These are phyloP conservation scores for Trametes hirsuta DNA, from an alignment of 1,284 basidiomycete species.

Conservation along the genomic window DNA sequence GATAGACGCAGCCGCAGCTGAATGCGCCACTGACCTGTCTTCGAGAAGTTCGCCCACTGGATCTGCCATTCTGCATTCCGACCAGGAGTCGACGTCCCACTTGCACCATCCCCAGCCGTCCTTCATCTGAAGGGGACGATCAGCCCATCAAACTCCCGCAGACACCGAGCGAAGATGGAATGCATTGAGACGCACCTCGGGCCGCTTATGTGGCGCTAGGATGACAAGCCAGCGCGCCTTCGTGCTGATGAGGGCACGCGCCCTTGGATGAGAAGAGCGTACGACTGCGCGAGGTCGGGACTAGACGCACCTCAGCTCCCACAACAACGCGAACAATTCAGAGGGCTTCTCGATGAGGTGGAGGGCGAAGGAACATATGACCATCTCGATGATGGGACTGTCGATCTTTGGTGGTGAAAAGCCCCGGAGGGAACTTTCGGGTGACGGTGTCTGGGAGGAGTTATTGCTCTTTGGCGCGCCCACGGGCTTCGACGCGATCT, in stretches of 20 bases:
- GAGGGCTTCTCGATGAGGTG: slow-evolving; percentile 67
- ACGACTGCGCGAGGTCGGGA: neutral
- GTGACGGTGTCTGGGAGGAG: slow-evolving; percentile 11
- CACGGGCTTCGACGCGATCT: slow-evolving; percentile 22
- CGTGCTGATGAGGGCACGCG: slow-evolving; percentile 38
- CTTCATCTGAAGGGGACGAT: slow-evolving; percentile 54
- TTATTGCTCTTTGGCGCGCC: slow-evolving; percentile 20
- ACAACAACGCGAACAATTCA: slow-evolving; percentile 65
- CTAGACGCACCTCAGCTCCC: slow-evolving; percentile 47
- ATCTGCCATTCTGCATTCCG: slow-evolving; percentile 44
- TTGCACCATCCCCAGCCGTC: slow-evolving; percentile 75
- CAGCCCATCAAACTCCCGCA: neutral
- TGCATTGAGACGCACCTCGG: slow-evolving; percentile 51
- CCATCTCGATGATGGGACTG: slow-evolving; percentile 51
- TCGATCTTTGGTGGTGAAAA: slow-evolving; percentile 8
- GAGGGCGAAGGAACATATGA: slow-evolving; percentile 73
- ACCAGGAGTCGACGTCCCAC: slow-evolving; percentile 67
- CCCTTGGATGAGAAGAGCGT: neutral
- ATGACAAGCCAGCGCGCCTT: slow-evolving; percentile 68
- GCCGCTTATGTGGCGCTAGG: slow-evolving; percentile 75
- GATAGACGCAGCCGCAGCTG: neutral
- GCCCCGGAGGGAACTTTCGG: slow-evolving; percentile 16
- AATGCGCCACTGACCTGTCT: slow-evolving; percentile 49
- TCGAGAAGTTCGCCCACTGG: slow-evolving; percentile 51
- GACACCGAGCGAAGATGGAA: neutral